Evolutionary conservation across 164 flowering plant species (phyloP).

Genomic region (Protea cynaroides): DNA sequence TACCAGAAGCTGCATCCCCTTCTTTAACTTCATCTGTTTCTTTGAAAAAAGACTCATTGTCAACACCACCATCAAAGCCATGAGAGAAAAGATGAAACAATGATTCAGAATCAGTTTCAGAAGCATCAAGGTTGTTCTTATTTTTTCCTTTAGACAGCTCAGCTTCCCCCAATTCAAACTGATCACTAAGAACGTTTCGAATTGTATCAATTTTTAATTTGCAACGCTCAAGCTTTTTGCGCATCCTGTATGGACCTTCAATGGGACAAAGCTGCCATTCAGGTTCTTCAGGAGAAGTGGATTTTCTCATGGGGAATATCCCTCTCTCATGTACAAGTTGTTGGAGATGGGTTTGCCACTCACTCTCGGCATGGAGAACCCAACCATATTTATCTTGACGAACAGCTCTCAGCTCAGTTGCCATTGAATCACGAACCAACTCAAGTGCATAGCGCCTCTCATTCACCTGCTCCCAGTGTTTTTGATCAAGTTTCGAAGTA

Average conservation of each 20-base stretch:
- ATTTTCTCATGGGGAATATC: conserved; percentile 46
- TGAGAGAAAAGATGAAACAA: conserved; percentile 33
- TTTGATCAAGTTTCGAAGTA: conserved; percentile 36
- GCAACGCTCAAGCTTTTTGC: conserved; percentile 72
- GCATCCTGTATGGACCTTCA: conserved; percentile 83
- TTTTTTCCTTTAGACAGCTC: conserved; percentile 34
- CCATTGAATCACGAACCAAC: conserved; percentile 61
- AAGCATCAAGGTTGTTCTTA: conserved; percentile 33
- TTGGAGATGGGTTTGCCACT: conserved; percentile 72
- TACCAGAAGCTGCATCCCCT: conserved; percentile 24
- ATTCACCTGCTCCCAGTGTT: conserved; percentile 65
- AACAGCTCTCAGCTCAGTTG: conserved; percentile 68
- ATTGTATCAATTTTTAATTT: conserved; percentile 47
- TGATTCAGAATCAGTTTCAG: conserved; percentile 43
- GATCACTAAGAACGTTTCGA: conserved; percentile 43
- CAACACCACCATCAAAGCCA: conserved; percentile 26
- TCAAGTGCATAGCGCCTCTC: conserved; percentile 70
- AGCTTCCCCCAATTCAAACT: conserved; percentile 31
- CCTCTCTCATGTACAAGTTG: conserved; percentile 79
- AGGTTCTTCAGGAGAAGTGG: conserved; percentile 37
- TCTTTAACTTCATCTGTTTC: conserved; percentile 37
- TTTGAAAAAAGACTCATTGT: conserved; percentile 33
- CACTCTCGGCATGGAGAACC: conserved; percentile 88
- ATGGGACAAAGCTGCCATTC: conserved; percentile 87
- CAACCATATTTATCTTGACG: conserved; percentile 85